These are phyloP conservation scores for Mycena belliarum DNA, from an alignment of 768 basidiomycete genomes.

Conservation along the genomic window DNA sequence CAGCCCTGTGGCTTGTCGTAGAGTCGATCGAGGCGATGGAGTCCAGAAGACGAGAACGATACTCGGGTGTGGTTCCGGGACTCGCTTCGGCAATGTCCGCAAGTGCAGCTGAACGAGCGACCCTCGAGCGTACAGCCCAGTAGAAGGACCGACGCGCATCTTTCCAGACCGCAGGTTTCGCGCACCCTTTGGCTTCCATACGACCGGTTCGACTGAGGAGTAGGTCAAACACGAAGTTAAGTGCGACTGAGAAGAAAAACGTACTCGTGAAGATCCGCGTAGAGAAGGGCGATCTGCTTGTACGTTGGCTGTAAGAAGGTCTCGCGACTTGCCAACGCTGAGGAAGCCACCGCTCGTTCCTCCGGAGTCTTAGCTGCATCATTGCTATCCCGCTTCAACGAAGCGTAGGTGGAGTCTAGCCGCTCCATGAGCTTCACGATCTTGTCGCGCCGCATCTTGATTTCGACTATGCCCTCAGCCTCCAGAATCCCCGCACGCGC, in stretches of 20 bases:
- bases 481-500: conserved; percentile 95
- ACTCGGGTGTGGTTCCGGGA: conserved; percentile 67
- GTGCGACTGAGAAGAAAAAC: conserved; percentile 28
- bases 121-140: conserved; percentile 86
- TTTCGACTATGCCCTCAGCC: conserved; percentile 96
- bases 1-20: conserved; percentile 54
- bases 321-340: conserved; percentile 75
- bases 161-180: conserved; percentile 85
- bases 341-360: conserved; percentile 69
- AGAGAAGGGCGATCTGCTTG: conserved; percentile 89
- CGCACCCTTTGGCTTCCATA: conserved; percentile 98
- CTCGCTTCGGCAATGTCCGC: conserved; percentile 66
- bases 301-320: conserved; percentile 83
- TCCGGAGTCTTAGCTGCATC: conserved; percentile 72
- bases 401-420: conserved; percentile 80
- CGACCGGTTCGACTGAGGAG: conserved; percentile 81
- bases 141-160: conserved; percentile 89
- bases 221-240: conserved; percentile 1
- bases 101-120: conserved; percentile 68
- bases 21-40: conserved; percentile 58
- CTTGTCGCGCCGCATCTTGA: conserved; percentile 97
- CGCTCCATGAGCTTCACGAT: conserved; percentile 90
- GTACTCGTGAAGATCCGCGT: conserved; percentile 96
- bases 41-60: conserved; percentile 65
- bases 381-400: conserved; percentile 78